Base-by-base conservation (phyloP, 768 basidiomycete genomes). In the Tricholoma bakamatsutake region DNA sequence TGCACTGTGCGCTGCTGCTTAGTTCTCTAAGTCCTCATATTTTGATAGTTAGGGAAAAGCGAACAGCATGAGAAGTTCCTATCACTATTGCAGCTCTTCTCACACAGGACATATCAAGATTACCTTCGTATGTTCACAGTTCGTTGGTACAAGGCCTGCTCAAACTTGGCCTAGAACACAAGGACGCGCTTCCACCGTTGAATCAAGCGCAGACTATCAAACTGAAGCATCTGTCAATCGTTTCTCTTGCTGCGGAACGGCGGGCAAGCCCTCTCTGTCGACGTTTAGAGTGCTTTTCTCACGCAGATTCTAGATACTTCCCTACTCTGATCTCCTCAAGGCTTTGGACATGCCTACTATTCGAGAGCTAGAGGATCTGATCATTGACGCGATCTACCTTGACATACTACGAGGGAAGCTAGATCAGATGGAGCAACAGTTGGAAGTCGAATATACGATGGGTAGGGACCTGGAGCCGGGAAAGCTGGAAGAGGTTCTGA, bases 331-430 rank as follows among this genome's bases (percentile, higher is more conserved):
- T 34, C 80, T 98, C 1, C 80, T 91, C 6, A 66, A 80, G 50
- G 74, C 80, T 3, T 80, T 99, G 17, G 81, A 91, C 49, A 79
- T 96, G 69, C 77, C 84, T 3, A 85, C 82, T 5, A 83, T 95
- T 56, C 87, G 95, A 53, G 90, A 90, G 55, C 84, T 99, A 2
- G 96, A 99, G 69, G 95, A 98, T 71, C 83, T 98, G 60, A 90
- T 98, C 66, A 98, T 99, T 69, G 94, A 98, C 64, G 90, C 90
- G 10, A 94, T 98, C 69, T 98, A 98, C 71, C 83, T 90, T 39
- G 89, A 92, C 67, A 76, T 97, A 37, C 78, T 99, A 35, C 84
- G 84, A 50, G 96, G 93, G 9, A 93, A 91, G 66, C 85, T 99
- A 49, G 93, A 98, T 70, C 96, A 98, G 71, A 90, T 91, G 67